Conservation (phyloP, 306 rosid genomes). For the Acacia melanoxylon region DNA sequence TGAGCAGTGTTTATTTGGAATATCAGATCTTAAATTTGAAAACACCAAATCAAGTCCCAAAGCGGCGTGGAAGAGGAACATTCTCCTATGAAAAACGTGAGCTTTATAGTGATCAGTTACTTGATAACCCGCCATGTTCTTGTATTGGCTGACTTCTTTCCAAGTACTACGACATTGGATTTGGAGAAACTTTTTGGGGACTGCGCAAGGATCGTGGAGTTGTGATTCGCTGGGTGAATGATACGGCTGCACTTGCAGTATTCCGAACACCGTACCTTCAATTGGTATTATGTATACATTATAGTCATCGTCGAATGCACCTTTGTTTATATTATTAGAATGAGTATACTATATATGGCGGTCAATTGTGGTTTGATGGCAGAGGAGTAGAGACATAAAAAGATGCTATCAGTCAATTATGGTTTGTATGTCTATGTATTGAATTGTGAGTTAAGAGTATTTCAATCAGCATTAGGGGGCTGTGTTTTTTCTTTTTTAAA, state of each 20-base stretch:
- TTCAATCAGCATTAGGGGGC: constrained; percentile 3
- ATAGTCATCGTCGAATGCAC: not conserved
- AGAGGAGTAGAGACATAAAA: not conserved
- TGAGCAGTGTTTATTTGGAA: constrained; percentile 47
- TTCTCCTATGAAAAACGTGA: constrained; percentile 70
- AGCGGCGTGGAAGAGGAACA: constrained; percentile 93
- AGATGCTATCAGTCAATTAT: not conserved
- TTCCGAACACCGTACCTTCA: constrained; percentile 73
- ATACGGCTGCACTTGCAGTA: constrained; percentile 85
- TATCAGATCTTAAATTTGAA: constrained; percentile 54
- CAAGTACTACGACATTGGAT: constrained; percentile 68
- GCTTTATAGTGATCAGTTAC: constrained; percentile 71
- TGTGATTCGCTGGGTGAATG: constrained; percentile 92
- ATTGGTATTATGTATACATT: constrained; percentile 52
- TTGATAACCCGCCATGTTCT: constrained; percentile 62
- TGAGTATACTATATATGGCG: not conserved
- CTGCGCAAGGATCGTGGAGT: constrained; percentile 57
- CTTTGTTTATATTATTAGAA: constrained; percentile 3
- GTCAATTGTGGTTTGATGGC: not conserved
- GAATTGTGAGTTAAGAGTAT: constrained; percentile 2
- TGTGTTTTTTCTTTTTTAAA: not conserved
- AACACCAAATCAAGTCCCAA: constrained; percentile 58
- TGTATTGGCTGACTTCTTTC: constrained; percentile 71
- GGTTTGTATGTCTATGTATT: not conserved
- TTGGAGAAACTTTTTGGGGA: constrained; percentile 75